Conservation (phyloP, 169 alveolate species). For the Eimeria falciformis region DNA sequence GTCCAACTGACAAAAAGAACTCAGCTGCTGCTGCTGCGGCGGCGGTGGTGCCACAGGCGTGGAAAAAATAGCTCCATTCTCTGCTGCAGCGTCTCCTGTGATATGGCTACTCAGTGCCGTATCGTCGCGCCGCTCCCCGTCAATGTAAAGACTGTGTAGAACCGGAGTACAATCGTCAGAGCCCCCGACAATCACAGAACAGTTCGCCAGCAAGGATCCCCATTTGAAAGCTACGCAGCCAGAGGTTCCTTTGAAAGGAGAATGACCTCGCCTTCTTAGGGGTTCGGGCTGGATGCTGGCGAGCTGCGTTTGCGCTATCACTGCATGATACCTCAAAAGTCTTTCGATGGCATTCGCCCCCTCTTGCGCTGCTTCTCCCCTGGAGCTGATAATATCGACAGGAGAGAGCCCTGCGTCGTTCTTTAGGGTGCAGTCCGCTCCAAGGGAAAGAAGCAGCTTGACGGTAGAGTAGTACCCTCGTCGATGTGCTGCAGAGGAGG, state of each 20-base stretch:
- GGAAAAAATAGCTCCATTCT: neutral
- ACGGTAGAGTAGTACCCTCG: constrained; percentile 13
- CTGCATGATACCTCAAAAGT: constrained; percentile 13
- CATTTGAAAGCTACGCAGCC: constrained; percentile 41
- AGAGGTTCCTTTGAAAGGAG: neutral
- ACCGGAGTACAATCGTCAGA: neutral
- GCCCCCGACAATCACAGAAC: constrained; percentile 59
- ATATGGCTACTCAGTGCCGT: no score
- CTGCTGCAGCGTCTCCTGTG: constrained; percentile 35
- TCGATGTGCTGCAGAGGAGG: neutral
- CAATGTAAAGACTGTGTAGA: constrained; percentile 40
- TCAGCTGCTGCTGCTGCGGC: neutral
- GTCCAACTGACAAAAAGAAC: neutral
- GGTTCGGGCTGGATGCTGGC: neutral
- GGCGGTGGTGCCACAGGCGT: neutral
- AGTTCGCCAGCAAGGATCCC: constrained; percentile 63
- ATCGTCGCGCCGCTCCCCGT: constrained; percentile 66
- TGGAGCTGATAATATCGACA: constrained; percentile 58
- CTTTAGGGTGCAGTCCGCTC: constrained; percentile 79
- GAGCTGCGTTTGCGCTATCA: constrained; percentile 11
- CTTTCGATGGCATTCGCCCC: neutral
- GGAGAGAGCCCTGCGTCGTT: constrained; percentile 82
- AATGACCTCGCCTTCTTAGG: no score
- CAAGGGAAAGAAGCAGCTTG: constrained; percentile 79
- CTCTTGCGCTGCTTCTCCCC: constrained; percentile 4